Conservation (phyloP, 139 green algal species). For the Nannochloris sp. region DNA sequence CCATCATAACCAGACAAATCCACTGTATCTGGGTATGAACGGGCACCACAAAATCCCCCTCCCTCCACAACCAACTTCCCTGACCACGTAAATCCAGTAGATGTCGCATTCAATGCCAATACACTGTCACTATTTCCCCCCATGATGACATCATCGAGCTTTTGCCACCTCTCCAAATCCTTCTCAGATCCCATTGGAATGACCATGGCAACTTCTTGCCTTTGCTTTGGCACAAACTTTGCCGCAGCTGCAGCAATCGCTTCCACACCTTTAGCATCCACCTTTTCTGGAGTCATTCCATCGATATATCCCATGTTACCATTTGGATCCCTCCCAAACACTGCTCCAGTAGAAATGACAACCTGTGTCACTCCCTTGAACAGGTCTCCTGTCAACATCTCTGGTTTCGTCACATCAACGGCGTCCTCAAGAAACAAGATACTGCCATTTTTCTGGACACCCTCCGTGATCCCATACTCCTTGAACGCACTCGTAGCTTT, state of each 20-base stretch:
- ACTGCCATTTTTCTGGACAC: conserved; percentile 29
- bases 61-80: conserved; percentile 69
- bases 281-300: conserved; percentile 59
- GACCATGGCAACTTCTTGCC: conserved; percentile 14
- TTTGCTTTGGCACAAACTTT: conserved; percentile 9
- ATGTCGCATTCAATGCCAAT: conserved; percentile 32
- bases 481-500: conserved; percentile 33
- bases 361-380: conserved; percentile 70
- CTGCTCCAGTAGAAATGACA: conserved; percentile 46
- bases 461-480: conserved; percentile 28
- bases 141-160: conserved; percentile 38
- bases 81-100: conserved; percentile 50
- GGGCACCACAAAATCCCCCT: conserved; percentile 78
- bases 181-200: conserved; percentile 45
- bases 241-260: conserved; percentile 32
- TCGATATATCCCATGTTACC: conserved; percentile 64
- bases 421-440: conserved; percentile 54
- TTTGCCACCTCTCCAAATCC: conserved; percentile 43
- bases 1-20: conserved; percentile 45
- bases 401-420: conserved; percentile 60
- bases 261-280: conserved; percentile 55
- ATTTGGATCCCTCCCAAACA: conserved; percentile 49
- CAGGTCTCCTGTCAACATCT: conserved; percentile 45
- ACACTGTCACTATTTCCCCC: conserved; percentile 46
- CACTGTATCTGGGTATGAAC: conserved; percentile 30